These are phyloP conservation scores for Penicillium macrosclerotiorum DNA, from an alignment of 495 filamentous ascomycete genomes.

Conservation along the genomic window DNA sequence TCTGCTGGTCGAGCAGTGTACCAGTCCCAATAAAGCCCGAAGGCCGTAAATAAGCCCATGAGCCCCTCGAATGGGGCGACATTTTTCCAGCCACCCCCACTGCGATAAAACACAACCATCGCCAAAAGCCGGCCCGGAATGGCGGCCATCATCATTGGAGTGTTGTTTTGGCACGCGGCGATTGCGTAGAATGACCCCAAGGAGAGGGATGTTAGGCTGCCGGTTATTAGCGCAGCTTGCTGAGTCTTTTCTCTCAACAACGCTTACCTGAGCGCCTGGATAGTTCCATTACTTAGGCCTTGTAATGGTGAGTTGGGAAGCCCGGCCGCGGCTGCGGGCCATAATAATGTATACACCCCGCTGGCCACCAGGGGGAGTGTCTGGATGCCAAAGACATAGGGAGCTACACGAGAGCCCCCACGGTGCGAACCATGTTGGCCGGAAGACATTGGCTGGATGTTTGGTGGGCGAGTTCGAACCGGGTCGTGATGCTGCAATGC, in stretches of 20 bases:
- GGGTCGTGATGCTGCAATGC: no score
- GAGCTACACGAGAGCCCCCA: slow-evolving; percentile 3
- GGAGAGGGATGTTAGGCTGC: slow-evolving; percentile 21
- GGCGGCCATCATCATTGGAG: slow-evolving; percentile 21
- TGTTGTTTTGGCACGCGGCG: slow-evolving; percentile 24
- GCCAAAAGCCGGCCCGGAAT: slow-evolving; percentile 23
- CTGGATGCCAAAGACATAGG: slow-evolving; percentile 25
- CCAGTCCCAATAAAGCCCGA: slow-evolving; percentile 21
- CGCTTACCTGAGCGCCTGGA: slow-evolving; percentile 27
- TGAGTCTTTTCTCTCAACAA: background rate
- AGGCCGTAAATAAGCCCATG: slow-evolving; percentile 20
- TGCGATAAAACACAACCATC: slow-evolving; percentile 15
- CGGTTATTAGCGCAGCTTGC: no score
- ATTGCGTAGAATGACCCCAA: slow-evolving; percentile 22
- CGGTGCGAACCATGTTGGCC: background rate
- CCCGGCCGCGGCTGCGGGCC: slow-evolving; percentile 9
- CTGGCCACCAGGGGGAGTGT: slow-evolving; percentile 17
- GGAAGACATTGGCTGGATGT: background rate
- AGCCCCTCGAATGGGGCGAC: slow-evolving; percentile 25
- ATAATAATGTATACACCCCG: slow-evolving; percentile 20
- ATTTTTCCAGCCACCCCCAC: slow-evolving; percentile 17
- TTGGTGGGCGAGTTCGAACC: no score
- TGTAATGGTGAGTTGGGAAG: slow-evolving; percentile 13
- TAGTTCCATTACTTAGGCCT: slow-evolving; percentile 15
- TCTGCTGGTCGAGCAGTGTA: background rate